Conservation (phyloP, 768 basidiomycete species). For the Suillus subalutaceus region DNA sequence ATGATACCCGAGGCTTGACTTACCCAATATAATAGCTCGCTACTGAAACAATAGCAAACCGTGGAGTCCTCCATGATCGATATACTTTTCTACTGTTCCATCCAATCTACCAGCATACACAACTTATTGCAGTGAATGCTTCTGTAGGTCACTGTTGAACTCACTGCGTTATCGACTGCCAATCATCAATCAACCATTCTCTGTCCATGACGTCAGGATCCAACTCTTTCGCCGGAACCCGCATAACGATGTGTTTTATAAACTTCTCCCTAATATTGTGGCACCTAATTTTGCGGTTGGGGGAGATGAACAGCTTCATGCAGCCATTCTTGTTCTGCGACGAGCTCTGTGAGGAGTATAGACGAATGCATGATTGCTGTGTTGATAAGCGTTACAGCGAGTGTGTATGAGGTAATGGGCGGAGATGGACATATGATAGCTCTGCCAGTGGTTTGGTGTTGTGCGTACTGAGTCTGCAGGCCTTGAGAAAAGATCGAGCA, state of each 20-base stretch:
- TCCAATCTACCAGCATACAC: slow-evolving; percentile 51
- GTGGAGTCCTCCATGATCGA: slow-evolving; percentile 88
- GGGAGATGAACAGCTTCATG: slow-evolving; percentile 69
- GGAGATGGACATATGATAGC: slow-evolving; percentile 45
- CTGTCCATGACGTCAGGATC: slow-evolving; percentile 80
- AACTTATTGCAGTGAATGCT: slow-evolving; percentile 43
- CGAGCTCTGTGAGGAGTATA: slow-evolving; percentile 69
- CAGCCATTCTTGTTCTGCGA: slow-evolving; percentile 84
- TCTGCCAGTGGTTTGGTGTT: slow-evolving; percentile 63
- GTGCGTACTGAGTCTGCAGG: slow-evolving; percentile 50
- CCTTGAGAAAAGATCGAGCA: slow-evolving; percentile 1
- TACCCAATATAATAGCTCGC: slow-evolving; percentile 49
- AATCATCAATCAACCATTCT: slow-evolving; percentile 37
- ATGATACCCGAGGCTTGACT: slow-evolving; percentile 22
- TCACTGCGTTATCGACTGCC: slow-evolving; percentile 78
- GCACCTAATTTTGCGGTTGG: slow-evolving; percentile 55
- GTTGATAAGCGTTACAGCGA: slow-evolving; percentile 65
- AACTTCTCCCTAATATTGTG: slow-evolving; percentile 82
- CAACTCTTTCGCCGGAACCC: slow-evolving; percentile 64
- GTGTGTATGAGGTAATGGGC: slow-evolving; percentile 69
- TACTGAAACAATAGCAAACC: slow-evolving; percentile 59
- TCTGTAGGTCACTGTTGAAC: slow-evolving; percentile 23
- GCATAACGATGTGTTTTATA: slow-evolving; percentile 75
- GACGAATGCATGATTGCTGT: slow-evolving; percentile 71
- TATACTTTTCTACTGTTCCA: slow-evolving; percentile 80